Conservation (phyloP, 1,139 yeast species). For the Debaryomyces singareniensis region DNA sequence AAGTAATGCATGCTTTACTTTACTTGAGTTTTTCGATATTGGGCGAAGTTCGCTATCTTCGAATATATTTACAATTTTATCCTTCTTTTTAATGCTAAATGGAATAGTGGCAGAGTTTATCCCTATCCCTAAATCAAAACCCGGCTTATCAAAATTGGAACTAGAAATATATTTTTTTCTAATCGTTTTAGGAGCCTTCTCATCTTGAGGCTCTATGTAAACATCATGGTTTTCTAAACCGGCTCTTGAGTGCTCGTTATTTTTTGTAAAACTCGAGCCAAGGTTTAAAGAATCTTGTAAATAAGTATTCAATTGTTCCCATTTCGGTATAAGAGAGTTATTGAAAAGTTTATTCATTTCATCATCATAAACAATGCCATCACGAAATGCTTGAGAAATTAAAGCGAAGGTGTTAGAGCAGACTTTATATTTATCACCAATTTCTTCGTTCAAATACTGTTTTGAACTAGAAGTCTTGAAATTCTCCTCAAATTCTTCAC, state of each 20-base stretch:
- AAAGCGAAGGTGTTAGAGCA: constrained; percentile 30
- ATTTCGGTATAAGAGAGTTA: constrained; percentile 20
- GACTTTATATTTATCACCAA: constrained; percentile 20
- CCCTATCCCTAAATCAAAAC: constrained; percentile 33
- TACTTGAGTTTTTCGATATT: constrained; percentile 2
- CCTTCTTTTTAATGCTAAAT: constrained; percentile 26
- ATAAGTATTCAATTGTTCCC: constrained; percentile 22
- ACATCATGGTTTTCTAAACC: too few species aligned
- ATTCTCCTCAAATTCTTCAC: constrained; percentile 14
- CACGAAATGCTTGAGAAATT: constrained; percentile 26
- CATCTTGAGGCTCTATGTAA: too few species aligned
- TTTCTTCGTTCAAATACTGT: constrained; percentile 10
- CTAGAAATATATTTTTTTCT: constrained; percentile 7
- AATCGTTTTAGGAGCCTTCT: too few species aligned
- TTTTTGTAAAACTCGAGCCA: too few species aligned
- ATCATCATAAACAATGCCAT: constrained; percentile 16
- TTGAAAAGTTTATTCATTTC: constrained; percentile 17
- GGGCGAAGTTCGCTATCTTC: not conserved
- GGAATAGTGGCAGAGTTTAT: constrained; percentile 27
- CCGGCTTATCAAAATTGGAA: constrained; percentile 9
- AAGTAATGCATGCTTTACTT: not conserved
- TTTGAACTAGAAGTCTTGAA: too few species aligned
- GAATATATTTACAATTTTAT: constrained; percentile 22
- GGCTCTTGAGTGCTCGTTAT: too few species aligned
- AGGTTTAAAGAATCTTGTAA: not conserved